Conservation (phyloP, 192 early-diverging fungal genomes). For the Backusella morwellensis region DNA sequence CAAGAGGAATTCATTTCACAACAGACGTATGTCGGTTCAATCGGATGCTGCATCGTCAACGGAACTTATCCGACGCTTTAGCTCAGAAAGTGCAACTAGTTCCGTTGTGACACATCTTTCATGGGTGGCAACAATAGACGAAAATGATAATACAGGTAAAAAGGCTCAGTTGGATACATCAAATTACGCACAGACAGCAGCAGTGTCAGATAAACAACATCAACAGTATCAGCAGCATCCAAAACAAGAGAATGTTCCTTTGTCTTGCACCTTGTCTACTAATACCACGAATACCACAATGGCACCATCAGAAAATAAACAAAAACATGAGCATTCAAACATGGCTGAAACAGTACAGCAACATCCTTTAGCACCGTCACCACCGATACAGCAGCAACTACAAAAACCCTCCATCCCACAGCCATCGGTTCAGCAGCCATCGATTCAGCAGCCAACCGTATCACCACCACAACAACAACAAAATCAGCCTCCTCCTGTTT, state of each 20-base stretch:
- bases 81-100: constrained; percentile 4
- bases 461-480: neutral
- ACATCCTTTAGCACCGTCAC: neutral
- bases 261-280: neutral
- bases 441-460: neutral
- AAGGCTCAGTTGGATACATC: neutral
- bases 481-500: constrained; percentile 14
- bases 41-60: constrained; percentile 2
- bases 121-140: neutral
- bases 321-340: neutral
- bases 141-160: neutral
- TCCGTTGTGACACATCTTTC: neutral
- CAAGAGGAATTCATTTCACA: neutral
- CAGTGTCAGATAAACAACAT: neutral
- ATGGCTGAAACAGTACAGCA: neutral
- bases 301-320: neutral
- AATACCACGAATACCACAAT: neutral
- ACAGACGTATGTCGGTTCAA: neutral
- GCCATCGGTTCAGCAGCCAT: neutral
- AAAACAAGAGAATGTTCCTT: neutral
- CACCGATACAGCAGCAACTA: neutral
- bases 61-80: constrained; percentile 14
- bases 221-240: neutral
- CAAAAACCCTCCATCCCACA: neutral
- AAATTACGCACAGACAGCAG: constrained; percentile 16